Base-by-base conservation (phyloP, 1,139 yeast genomes). In the Saccharomyces hybrid region DNA sequence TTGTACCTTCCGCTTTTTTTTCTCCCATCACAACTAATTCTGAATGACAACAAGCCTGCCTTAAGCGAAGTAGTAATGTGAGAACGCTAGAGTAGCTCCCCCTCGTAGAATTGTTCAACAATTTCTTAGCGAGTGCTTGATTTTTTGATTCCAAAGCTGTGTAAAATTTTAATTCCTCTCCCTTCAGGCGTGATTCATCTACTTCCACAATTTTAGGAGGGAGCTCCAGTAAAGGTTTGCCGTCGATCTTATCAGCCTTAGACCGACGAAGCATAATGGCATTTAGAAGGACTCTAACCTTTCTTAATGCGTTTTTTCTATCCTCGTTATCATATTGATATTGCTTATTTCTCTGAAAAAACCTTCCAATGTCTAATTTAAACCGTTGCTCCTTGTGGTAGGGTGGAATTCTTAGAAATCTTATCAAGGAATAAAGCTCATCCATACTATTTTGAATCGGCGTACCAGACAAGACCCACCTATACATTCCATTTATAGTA, bases 11-110 rank as follows among this genome's bases (percentile, higher is more conserved):
- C 11, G 75, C 71, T 57, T 71, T 76, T 61, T 74, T 67, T 62
- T 76, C 80, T 27, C 91, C 91, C 53, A 86, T 75, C 57, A 82
- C 80, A 42, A 89, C 93, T 55, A 93, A 73, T 62, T 80, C 84
- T 47, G 84, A 82, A 69, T 93, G 98, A 63, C 91, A 84, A 66
- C 97, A 88, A 2, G 96, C 95, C 71, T 93, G 98, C 57, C 99
- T 78, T 62, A 93, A 75, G 52, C 98, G 77, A 49, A 91, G 72
- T 56, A 93, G 76, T 62, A 91, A 72, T 0, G 90, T 84, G 61
- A 93, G 78, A 55, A 89, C 83, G 55, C 79, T 79, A 4, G 85
- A 78, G 64, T 80, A 82, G 52, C 76, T 72, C 46, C 80, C 78
- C 49, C 62, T 65, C 11, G 67, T 70, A 47, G 67, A 68, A 26